phyloP scores from a whole-genome alignment of 202 grass and related monocot species.

The Tripidium arundinaceum region DNA sequence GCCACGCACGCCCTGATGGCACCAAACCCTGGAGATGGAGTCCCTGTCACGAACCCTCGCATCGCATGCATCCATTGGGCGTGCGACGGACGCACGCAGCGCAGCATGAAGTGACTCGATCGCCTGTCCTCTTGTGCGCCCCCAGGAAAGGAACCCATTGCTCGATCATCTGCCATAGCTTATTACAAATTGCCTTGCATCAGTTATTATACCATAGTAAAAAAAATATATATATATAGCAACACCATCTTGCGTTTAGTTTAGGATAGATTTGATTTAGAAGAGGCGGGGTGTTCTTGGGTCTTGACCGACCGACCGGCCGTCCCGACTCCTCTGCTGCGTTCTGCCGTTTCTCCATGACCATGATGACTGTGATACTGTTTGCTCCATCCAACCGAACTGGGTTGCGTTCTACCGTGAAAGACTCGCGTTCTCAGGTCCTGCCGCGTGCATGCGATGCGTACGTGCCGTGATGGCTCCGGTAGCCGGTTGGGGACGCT shows the following conservation, averaged over 20 bases:
- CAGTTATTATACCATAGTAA: too few species aligned
- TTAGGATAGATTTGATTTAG: background rate
- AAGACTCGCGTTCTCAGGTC: too few species aligned
- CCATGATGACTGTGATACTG: background rate
- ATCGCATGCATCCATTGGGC: background rate
- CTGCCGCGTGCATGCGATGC: too few species aligned
- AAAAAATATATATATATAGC: too few species aligned
- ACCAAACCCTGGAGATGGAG: slow-evolving; percentile 36
- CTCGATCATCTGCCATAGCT: background rate
- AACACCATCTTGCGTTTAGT: background rate
- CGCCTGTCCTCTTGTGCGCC: slow-evolving; percentile 34
- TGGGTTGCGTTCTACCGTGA: background rate
- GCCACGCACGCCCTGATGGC: too few species aligned
- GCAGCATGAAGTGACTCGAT: slow-evolving; percentile 33
- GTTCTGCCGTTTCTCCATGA: background rate
- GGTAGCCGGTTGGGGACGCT: background rate
- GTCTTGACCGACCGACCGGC: too few species aligned
- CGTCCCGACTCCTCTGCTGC: too few species aligned
- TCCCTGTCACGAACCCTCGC: slow-evolving; percentile 35
- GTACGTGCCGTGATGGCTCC: too few species aligned
- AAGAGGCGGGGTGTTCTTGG: slow-evolving; percentile 24
- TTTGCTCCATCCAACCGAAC: background rate
- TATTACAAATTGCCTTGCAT: background rate
- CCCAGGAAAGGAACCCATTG: too few species aligned
- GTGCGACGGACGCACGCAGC: slow-evolving; percentile 11